Evolutionary conservation across 768 basidiomycete genomes (phyloP).

Genomic region (Leucocoprinus birnbaumii): DNA sequence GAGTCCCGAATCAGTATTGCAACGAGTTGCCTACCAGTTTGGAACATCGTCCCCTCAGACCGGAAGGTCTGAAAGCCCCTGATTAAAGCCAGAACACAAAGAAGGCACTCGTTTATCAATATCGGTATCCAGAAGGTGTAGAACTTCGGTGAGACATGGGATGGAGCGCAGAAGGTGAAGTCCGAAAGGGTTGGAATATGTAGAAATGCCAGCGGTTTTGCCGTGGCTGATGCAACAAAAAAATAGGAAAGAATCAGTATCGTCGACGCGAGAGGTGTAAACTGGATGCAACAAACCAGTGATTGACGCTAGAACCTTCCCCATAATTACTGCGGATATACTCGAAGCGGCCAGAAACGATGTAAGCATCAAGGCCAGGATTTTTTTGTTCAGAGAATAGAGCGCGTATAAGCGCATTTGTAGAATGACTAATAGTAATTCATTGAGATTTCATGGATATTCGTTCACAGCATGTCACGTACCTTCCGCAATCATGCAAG

Average conservation of each 20-base stretch:
- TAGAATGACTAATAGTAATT: conserved; percentile 41
- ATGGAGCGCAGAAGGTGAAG: conserved; percentile 41
- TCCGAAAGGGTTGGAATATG: conserved; percentile 7
- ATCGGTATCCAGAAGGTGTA: conserved; percentile 63
- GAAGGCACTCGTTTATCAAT: conserved; percentile 48
- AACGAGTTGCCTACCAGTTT: conserved; percentile 42
- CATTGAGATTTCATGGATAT: not conserved
- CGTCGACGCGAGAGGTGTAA: no score
- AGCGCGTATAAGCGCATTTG: conserved; percentile 65
- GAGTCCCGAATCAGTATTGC: conserved; percentile 54
- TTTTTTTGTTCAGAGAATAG: conserved; percentile 48
- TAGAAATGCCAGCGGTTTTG: conserved; percentile 15
- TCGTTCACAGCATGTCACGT: conserved; percentile 11
- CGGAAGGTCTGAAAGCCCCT: conserved; percentile 45
- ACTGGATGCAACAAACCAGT: conserved; percentile 26
- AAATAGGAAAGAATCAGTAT: not conserved
- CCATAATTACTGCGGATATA: conserved; percentile 47
- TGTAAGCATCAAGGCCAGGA: conserved; percentile 43
- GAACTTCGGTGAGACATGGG: conserved; percentile 36
- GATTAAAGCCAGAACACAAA: conserved; percentile 49
- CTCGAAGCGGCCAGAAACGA: conserved; percentile 37
- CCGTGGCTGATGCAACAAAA: conserved; percentile 17
- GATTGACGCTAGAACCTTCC: conserved; percentile 34
- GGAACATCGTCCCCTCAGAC: conserved; percentile 31
- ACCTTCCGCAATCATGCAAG: conserved; percentile 57